Conservation (phyloP, 176 grass and related monocot species). For the Thalia dealbata region DNA sequence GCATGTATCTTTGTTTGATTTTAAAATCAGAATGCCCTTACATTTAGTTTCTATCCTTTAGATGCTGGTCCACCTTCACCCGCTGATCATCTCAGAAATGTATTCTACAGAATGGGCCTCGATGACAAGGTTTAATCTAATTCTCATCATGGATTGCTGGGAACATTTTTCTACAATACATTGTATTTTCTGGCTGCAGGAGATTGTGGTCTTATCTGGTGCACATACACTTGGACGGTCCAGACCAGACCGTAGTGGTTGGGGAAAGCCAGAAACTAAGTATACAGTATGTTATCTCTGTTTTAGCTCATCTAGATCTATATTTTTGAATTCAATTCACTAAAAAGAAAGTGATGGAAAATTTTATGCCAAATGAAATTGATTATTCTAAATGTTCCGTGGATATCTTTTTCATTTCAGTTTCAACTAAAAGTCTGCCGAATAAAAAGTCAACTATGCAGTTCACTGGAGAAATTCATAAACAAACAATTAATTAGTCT, state of each 20-base stretch:
- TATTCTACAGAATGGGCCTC: slow-evolving; percentile 98
- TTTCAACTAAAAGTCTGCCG: too few relatives aligned
- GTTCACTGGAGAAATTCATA: too few relatives aligned
- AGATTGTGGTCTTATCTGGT: slow-evolving; percentile 87
- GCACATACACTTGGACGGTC: slow-evolving; percentile 97
- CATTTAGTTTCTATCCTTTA: slow-evolving; percentile 21
- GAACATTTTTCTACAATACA: not conserved
- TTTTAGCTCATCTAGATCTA: slow-evolving; percentile 10
- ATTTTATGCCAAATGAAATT: too few relatives aligned
- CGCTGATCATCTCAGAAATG: slow-evolving; percentile 75
- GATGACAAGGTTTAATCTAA: slow-evolving; percentile 62
- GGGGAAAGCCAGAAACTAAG: slow-evolving; percentile 96
- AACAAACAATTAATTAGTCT: too few relatives aligned
- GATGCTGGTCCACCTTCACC: slow-evolving; percentile 79
- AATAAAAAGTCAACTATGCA: too few relatives aligned
- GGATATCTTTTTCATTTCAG: too few relatives aligned
- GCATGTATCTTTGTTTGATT: not conserved
- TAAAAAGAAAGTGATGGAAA: too few relatives aligned
- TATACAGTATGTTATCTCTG: slow-evolving; percentile 70
- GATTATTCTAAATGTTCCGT: too few relatives aligned
- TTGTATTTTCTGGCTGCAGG: slow-evolving; percentile 39
- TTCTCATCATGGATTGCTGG: slow-evolving; percentile 19
- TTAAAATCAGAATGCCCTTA: not conserved
- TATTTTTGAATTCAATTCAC: not conserved
- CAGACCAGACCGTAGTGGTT: slow-evolving; percentile 84